Base-by-base conservation (phyloP, 768 basidiomycete species). In the Mycena alexandri region DNA sequence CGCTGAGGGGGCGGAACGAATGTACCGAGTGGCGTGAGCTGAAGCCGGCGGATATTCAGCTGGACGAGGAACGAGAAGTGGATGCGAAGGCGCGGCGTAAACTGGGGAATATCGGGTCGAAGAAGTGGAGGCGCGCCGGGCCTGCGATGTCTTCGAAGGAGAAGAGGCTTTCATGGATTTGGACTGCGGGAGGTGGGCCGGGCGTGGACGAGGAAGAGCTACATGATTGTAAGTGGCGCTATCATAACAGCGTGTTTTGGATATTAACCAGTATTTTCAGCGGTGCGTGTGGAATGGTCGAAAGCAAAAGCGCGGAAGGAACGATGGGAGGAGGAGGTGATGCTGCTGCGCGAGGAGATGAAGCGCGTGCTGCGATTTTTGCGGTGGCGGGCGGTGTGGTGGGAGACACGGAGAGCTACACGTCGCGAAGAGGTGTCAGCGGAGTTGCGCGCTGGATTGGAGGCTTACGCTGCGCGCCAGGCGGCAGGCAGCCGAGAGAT, bases 241-340 rank as follows among this genome's bases (percentile, higher is more conserved):
- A 6, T 5, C 12, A 6, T 5, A 6, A 6, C 34, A 5, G 34
- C 12, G 5, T 12, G 34, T 12, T 36, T 36, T 36, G 34, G 7
- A 12, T 12, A 36, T 5, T 12, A 12, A 36, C 34, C 12, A 36
- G 12, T 12, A 36, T 36, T 36, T 36, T 6, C 38, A 71, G 69
- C 60, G 4, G 66, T 71, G 4, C 68, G 67, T 10, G 72, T 76
- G 7, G 71, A 74, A 33, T 76, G 73, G 73, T 60, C 71, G 42
- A 74, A 72, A 54, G 63, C 73, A 12, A 36, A 36, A 12, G 34
- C 34, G 12, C 34, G 34, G 34, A 36, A 36, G 34, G 34, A 5
- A 12, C 67, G 53, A 9, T 76, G 75, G 75, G 33, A 36, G 5
- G 75, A 76, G 21, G 75, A 76, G 44, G 69, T 74, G 11, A 33